These are phyloP conservation scores for Inonotus obliquus DNA, from an alignment of 1,284 basidiomycete genomes.

Conservation along the genomic window DNA sequence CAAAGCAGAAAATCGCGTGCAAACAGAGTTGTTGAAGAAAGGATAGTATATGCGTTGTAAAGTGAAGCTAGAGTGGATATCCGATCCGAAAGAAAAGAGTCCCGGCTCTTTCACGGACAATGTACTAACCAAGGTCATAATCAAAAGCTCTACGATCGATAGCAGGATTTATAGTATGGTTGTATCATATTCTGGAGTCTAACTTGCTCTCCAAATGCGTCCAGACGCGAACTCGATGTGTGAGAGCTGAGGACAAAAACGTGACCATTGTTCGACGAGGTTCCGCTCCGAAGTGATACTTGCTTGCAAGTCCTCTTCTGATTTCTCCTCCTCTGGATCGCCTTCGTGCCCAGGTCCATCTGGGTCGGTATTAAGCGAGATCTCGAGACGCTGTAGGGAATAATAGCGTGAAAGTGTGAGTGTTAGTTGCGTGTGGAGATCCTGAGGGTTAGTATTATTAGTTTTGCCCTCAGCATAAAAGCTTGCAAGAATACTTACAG, in stretches of 20 bases:
- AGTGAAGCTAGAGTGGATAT: not conserved
- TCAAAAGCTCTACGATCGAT: not conserved
- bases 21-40: not conserved
- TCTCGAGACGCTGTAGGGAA: slow-evolving; percentile 6
- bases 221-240: slow-evolving; percentile 14
- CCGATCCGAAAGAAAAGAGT: not conserved
- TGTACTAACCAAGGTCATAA: not conserved
- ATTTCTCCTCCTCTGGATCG: not conserved
- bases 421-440: slow-evolving; percentile 12
- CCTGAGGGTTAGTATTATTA: not conserved
- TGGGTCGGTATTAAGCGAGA: not conserved
- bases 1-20: not conserved
- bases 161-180: not conserved
- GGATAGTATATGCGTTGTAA: not conserved
- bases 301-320: slow-evolving; percentile 3
- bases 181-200: not conserved
- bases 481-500: not conserved
- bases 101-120: not conserved
- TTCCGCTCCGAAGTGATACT: slow-evolving; percentile 11
- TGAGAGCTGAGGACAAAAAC: slow-evolving; percentile 6
- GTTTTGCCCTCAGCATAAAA: not conserved
- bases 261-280: slow-evolving; percentile 13
- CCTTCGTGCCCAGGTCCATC: not conserved
- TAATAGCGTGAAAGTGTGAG: slow-evolving; percentile 7
- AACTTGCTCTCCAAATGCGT: slow-evolving; percentile 16